Percentiles rank a stretch among this genome's conserved stretches.
Conservation (phyloP, 192 early-diverging fungal species). For the Dimargaris xerosporica region DNA sequence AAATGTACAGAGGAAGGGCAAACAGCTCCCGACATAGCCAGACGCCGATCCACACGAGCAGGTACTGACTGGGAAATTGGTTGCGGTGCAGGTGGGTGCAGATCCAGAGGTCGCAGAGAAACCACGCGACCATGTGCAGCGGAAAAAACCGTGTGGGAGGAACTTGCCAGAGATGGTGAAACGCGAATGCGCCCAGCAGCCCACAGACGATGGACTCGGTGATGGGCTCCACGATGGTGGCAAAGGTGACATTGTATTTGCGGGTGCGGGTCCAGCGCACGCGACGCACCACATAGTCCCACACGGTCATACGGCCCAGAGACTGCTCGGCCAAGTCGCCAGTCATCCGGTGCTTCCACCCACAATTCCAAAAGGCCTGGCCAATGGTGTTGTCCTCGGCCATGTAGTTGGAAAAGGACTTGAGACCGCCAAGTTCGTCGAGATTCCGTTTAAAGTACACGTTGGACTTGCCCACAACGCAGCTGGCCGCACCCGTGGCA, state of each 20-base stretch:
- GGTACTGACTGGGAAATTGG: constrained; percentile 31
- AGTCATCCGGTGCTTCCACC: constrained; percentile 59
- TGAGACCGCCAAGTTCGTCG: constrained; percentile 64
- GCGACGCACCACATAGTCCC: constrained; percentile 72
- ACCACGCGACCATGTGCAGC: constrained; percentile 37
- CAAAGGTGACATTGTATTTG: constrained; percentile 80
- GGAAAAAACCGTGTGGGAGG: constrained; percentile 41
- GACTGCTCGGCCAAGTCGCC: constrained; percentile 76
- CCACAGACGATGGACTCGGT: constrained; percentile 77
- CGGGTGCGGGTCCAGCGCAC: constrained; percentile 86
- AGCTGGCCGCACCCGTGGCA: constrained; percentile 62
- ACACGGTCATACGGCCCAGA: constrained; percentile 50
- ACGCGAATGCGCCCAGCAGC: constrained; percentile 50
- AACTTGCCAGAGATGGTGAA: constrained; percentile 36
- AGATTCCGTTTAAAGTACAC: constrained; percentile 76
- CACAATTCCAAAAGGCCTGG: constrained; percentile 55
- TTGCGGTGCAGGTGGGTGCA: constrained; percentile 7
- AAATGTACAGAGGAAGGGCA: constrained; percentile 70
- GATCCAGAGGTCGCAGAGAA: constrained; percentile 16
- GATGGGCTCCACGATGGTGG: constrained; percentile 85
- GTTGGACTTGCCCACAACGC: constrained; percentile 90
- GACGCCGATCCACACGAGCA: constrained; percentile 26
- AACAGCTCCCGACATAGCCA: constrained; percentile 73
- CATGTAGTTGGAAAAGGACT: constrained; percentile 77
- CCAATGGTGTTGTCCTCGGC: constrained; percentile 94